phyloP scores from a whole-genome alignment of 2,329 filamentous ascomycete genomes.

The Pseudodiploospora longispora region DNA sequence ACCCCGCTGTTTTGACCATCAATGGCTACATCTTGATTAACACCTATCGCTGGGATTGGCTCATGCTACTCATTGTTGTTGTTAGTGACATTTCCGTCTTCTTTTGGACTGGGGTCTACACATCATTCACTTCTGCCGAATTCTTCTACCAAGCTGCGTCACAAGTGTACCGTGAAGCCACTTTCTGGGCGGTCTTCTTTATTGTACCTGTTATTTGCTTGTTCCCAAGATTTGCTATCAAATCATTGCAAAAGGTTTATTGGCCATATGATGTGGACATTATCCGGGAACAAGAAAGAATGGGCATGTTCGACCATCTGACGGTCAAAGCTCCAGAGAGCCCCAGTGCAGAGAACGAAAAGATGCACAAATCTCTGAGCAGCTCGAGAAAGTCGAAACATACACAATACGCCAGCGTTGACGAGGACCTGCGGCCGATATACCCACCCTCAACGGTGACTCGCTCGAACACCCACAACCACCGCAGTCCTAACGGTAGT shows the following conservation, averaged over 20 bases:
- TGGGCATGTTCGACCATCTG: slow-evolving; percentile 74
- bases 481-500: slow-evolving; percentile 83
- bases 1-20: slow-evolving; percentile 77
- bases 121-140: slow-evolving; percentile 38
- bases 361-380: slow-evolving; percentile 50
- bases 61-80: slow-evolving; percentile 73
- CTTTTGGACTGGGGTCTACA: slow-evolving; percentile 91
- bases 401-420: slow-evolving; percentile 54
- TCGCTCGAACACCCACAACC: slow-evolving; percentile 61
- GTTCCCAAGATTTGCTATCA: slow-evolving; percentile 79
- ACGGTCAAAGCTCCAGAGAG: slow-evolving; percentile 32
- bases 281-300: slow-evolving; percentile 80
- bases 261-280: slow-evolving; percentile 92
- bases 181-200: slow-evolving; percentile 80
- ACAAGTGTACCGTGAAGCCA: slow-evolving; percentile 71
- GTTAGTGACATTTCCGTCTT: slow-evolving; percentile 85
- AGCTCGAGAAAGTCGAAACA: slow-evolving; percentile 49
- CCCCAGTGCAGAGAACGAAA: slow-evolving; percentile 21
- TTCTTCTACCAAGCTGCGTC: slow-evolving; percentile 67
- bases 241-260: slow-evolving; percentile 87
- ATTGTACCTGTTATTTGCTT: slow-evolving; percentile 75
- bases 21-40: slow-evolving; percentile 95
- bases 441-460: slow-evolving; percentile 88
- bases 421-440: slow-evolving; percentile 86
- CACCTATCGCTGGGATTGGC: slow-evolving; percentile 96